Conservation (phyloP, 352 stramenopile genomes). For the Nothophytophthora sp. region DNA sequence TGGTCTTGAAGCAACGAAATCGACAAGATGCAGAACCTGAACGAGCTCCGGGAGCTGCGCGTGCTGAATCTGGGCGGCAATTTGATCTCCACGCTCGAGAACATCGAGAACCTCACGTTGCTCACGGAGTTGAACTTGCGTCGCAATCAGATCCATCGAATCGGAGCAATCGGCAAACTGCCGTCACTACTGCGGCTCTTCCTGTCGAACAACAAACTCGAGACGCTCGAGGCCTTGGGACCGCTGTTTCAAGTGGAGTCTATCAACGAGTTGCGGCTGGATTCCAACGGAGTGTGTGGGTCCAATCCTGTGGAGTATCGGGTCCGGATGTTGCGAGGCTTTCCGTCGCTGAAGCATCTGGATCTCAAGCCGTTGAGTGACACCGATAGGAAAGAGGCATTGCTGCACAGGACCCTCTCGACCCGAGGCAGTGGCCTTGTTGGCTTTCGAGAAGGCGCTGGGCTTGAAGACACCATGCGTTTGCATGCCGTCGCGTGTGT, state of each 20-base stretch:
- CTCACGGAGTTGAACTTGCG: conserved; percentile 92
- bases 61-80: conserved; percentile 94
- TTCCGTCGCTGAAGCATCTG: conserved; percentile 81
- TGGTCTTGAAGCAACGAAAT: conserved; percentile 82
- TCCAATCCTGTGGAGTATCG: conserved; percentile 61
- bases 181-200: conserved; percentile 88
- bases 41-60: conserved; percentile 81
- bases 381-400: conserved; percentile 63
- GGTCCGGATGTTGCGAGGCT: conserved; percentile 63
- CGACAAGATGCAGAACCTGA: conserved; percentile 83
- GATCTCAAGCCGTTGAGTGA: conserved; percentile 83
- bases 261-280: conserved; percentile 86
- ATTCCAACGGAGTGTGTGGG: conserved; percentile 77
- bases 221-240: conserved; percentile 65
- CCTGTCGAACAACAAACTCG: conserved; percentile 90
- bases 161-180: conserved; percentile 63
- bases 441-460: conserved; percentile 26
- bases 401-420: conserved; percentile 23
- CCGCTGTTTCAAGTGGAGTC: conserved; percentile 72
- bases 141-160: conserved; percentile 72
- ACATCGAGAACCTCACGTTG: conserved; percentile 72
- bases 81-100: conserved; percentile 70
- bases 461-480: conserved; percentile 49
- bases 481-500: conserved; percentile 48
- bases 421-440: no score